Evolutionary conservation across 352 stramenopile species (phyloP), one percentile per base, ranked within the genome.

Genomic region (Lagenidium giganteum): DNA sequence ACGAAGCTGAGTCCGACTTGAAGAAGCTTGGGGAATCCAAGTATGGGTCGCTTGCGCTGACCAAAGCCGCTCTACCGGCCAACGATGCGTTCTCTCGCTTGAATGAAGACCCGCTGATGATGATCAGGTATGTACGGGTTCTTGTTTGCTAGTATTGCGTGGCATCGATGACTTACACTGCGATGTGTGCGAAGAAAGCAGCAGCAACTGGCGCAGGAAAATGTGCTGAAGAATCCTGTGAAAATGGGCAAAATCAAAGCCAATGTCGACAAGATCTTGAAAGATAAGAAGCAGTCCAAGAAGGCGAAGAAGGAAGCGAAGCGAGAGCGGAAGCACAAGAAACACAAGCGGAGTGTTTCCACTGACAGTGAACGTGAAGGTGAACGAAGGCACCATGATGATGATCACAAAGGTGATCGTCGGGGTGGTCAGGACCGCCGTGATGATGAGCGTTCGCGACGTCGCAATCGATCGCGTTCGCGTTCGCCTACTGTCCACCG

Each of bases 61-160:
- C 42, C 1, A 85, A 87, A 44, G 59, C 46, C 1, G 54, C 66
- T 1, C 36, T 83, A 7, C 66, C 78, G 2, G 67, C 78, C 8
- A 98, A 97, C 44, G 88, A 98, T 51, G 58, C 76, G 14, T 98
- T 98, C 67, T 93, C 92, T 34, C 59, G 95, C 17, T 63, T 96
- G 22, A 86, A 97, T 25, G 95, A 98, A 54, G 95, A 98, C 66
- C 95, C 95, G 2, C 97, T 98, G 91, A 98, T 97, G 78, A 51
- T 93, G 14, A 97, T 98, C 27, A 70, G 74, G 53, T 77, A 73
- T 41, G 51, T 57, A 13, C 34, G 70, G 32, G 22, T 30, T 20
- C 18, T 5, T 3, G 9, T 44, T 47, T 47, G 8, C 13, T 12
- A 24, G 30, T 30, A 30, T 41, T 20, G 23, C 28, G 6, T 42